A percentile compares a stretch with the other conserved stretches of the same genome.
These are phyloP conservation scores for Luzula sylvatica DNA, from an alignment of 176 grass and related monocot species.

Conservation along the genomic window DNA sequence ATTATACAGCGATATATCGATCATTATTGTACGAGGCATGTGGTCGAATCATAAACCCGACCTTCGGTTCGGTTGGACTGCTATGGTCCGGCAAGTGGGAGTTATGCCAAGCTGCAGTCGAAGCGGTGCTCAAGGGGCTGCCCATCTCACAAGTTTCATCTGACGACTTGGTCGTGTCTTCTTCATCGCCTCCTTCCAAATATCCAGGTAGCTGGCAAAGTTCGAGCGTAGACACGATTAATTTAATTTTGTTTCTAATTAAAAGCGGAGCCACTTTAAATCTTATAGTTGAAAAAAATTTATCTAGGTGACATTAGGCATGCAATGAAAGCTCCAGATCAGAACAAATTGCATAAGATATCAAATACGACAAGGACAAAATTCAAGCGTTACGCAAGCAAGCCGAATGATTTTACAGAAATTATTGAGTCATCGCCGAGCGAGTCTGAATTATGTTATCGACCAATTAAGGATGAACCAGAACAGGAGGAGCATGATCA, in stretches of 20 bases:
- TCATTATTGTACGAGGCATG: conserved; percentile 15
- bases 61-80: conserved; percentile 6
- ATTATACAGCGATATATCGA: conserved; percentile 6
- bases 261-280: no score
- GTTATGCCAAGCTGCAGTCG: conserved; percentile 21
- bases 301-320: not conserved
- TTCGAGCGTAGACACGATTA: no score
- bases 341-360: not conserved
- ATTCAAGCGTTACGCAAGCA: conserved; percentile 6
- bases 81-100: conserved; percentile 16
- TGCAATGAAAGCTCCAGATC: conserved; percentile 1
- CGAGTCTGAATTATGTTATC: no score
- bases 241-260: no score
- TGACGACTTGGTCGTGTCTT: not conserved
- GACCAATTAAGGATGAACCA: no score
- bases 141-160: conserved; percentile 12
- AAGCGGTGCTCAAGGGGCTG: conserved; percentile 14
- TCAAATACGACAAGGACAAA: not conserved
- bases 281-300: no score
- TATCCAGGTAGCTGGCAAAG: no score
- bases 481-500: no score
- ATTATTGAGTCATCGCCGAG: not conserved
- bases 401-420: conserved; percentile 2
- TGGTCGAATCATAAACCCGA: conserved; percentile 15
- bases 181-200: not conserved